Conservation (phyloP, 2,329 filamentous ascomycete genomes). For the Talaromyces islandicus region DNA sequence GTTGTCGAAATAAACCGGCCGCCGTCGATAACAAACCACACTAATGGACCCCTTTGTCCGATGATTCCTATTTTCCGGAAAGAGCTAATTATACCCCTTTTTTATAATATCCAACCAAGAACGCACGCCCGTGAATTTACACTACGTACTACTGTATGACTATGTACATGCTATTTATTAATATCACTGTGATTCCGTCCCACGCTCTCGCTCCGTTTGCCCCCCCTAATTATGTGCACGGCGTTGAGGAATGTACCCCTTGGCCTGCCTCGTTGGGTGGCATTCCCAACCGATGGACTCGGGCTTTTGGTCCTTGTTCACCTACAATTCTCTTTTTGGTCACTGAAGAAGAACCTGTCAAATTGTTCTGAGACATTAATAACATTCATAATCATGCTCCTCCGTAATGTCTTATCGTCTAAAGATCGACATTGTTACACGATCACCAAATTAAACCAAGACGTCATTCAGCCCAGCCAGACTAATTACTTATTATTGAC, state of each 20-base stretch:
- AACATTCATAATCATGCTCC: background rate
- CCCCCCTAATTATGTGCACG: background rate
- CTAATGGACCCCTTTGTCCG: background rate
- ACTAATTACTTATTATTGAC: too few relatives aligned
- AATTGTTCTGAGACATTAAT: background rate
- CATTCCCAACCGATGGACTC: background rate
- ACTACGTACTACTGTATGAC: background rate
- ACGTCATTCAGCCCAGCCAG: too few relatives aligned
- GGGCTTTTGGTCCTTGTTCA: background rate
- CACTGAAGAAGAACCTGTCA: background rate
- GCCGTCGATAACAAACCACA: background rate
- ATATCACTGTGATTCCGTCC: background rate
- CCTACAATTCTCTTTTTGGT: background rate
- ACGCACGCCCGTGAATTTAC: background rate
- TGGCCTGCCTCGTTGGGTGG: background rate
- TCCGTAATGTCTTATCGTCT: too few relatives aligned
- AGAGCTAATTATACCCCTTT: background rate
- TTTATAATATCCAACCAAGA: background rate
- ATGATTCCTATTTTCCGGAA: background rate
- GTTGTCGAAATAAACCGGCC: background rate
- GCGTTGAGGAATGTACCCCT: background rate
- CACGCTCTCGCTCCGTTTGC: background rate
- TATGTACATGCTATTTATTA: background rate
- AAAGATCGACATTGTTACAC: background rate
- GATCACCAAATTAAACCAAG: too few relatives aligned